phyloP scores from a whole-genome alignment of 768 basidiomycete species.

The Russula sp. region DNA sequence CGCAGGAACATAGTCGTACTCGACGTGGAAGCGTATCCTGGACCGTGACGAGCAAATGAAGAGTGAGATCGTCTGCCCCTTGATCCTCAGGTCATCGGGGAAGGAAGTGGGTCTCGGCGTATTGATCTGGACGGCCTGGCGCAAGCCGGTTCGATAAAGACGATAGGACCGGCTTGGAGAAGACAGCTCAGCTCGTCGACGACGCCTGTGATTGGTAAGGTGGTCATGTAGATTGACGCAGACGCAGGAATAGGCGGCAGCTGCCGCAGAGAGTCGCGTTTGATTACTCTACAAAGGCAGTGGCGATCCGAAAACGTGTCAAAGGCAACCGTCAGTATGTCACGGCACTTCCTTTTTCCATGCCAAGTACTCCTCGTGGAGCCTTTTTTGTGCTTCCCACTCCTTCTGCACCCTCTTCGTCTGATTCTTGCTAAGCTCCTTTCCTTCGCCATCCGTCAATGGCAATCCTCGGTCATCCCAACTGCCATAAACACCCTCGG shows the following conservation, averaged over 20 bases:
- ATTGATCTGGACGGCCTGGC: conserved; percentile 42
- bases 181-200: conserved; percentile 39
- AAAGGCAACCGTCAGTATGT: conserved; percentile 16
- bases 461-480: conserved; percentile 89
- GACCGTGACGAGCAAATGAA: conserved; percentile 90
- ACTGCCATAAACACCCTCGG: conserved; percentile 67
- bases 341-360: conserved; percentile 40
- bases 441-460: conserved; percentile 77
- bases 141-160: conserved; percentile 41
- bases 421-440: conserved; percentile 78
- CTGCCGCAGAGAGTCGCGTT: conserved; percentile 12
- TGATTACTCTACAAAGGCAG: conserved; percentile 10
- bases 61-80: conserved; percentile 86
- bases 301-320: conserved; percentile 25
- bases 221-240: conserved; percentile 18
- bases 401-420: conserved; percentile 77
- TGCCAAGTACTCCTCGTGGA: conserved; percentile 73
- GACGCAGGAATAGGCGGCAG: conserved; percentile 11
- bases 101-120: conserved; percentile 45
- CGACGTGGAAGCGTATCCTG: conserved; percentile 79
- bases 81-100: conserved; percentile 44
- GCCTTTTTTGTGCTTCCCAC: conserved; percentile 66
- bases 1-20: conserved; percentile 60
- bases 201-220: conserved; percentile 32
- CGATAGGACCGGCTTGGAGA: conserved; percentile 44